Percentiles rank a stretch among this genome's conserved stretches.
Evolutionary conservation across 208 protist genomes (phyloP).

Genomic region (Trypanosoma lewisi): DNA sequence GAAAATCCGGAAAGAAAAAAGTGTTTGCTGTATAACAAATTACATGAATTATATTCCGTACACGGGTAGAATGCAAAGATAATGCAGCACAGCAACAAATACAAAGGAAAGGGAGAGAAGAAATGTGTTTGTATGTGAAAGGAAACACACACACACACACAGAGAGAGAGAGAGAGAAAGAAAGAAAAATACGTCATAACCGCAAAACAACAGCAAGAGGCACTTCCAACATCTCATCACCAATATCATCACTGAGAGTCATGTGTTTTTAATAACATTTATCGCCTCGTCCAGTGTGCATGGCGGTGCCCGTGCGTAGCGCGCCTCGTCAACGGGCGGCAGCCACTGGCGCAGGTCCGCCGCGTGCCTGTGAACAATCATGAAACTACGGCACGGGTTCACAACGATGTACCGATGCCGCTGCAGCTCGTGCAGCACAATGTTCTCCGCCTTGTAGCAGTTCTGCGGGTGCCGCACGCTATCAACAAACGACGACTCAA

Average conservation of each 20-base stretch:
- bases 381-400: constrained; percentile 68
- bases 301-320: constrained; percentile 57
- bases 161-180: neutral
- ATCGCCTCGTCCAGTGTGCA: constrained; percentile 48
- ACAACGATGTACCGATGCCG: constrained; percentile 50
- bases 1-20: neutral
- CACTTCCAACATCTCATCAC: constrained; percentile 6
- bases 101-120: neutral
- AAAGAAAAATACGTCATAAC: constrained; percentile 14
- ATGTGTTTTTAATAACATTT: neutral
- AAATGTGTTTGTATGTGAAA: constrained; percentile 1
- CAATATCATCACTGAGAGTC: neutral
- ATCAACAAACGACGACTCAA: constrained; percentile 41
- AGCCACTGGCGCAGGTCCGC: constrained; percentile 85
- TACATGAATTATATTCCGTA: neutral
- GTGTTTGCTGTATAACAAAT: neutral
- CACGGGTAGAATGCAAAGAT: neutral
- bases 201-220: constrained; percentile 17
- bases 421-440: constrained; percentile 78
- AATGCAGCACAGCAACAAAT: neutral
- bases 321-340: constrained; percentile 62
- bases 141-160: neutral
- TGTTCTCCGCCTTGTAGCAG: constrained; percentile 86
- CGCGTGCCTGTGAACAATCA: constrained; percentile 67
- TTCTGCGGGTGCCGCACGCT: constrained; percentile 75